Conservation (phyloP, 441 rosid genomes). For the Aquilaria agallochum region DNA sequence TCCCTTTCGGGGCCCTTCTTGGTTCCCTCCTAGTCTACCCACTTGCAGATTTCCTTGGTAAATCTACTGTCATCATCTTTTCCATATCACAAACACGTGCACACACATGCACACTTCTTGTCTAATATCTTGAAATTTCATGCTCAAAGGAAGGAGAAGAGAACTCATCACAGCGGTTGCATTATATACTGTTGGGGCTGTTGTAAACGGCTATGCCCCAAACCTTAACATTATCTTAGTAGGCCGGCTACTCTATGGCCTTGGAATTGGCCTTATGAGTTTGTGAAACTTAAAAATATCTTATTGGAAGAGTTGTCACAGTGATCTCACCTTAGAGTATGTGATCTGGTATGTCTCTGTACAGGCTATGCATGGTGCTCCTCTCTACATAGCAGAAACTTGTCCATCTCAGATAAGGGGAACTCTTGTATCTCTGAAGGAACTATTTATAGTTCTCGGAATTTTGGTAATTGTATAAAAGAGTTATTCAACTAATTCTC, state of each 20-base stretch:
- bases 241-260: constrained; percentile 89
- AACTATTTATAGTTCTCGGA: constrained; percentile 89
- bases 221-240: constrained; percentile 62
- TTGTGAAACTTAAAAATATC: constrained; percentile 13
- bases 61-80: constrained; percentile 15
- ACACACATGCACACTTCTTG: constrained; percentile 11
- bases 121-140: constrained; percentile 12
- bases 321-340: constrained; percentile 4
- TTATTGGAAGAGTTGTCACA: constrained; percentile 7
- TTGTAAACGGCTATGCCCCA: constrained; percentile 60
- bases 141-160: constrained; percentile 69
- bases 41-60: constrained; percentile 88
- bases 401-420: constrained; percentile 98
- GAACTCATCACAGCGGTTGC: constrained; percentile 74
- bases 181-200: constrained; percentile 61
- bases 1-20: constrained; percentile 93
- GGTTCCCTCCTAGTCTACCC: constrained; percentile 89
- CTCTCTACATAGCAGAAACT: constrained; percentile 96
- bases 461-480: constrained; percentile 62
- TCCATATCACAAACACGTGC: constrained; percentile 3
- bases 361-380: constrained; percentile 99
- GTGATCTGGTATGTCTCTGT: constrained; percentile 10
- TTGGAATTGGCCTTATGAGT: constrained; percentile 91
- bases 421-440: constrained; percentile 87
- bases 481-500: not conserved